Percentiles rank a stretch among this genome's conserved stretches.
These are phyloP conservation scores for Pholiota molesta DNA, from an alignment of 768 basidiomycete genomes.

Conservation along the genomic window DNA sequence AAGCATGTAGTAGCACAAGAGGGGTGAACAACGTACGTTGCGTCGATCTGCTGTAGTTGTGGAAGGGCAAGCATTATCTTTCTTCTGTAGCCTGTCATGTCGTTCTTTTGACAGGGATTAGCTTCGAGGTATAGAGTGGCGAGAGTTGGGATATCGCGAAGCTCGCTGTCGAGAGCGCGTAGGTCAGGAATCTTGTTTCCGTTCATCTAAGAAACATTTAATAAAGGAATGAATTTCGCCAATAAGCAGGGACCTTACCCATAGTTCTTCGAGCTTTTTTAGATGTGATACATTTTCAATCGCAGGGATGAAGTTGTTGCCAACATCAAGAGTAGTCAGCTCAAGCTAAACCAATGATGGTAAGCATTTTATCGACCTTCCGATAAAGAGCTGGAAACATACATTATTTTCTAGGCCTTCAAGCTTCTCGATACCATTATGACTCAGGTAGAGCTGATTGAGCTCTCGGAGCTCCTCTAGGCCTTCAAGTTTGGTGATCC, in stretches of 20 bases:
- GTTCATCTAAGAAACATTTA: slow-evolving; percentile 63
- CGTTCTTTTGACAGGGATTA: slow-evolving; percentile 86
- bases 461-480: slow-evolving; percentile 72
- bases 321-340: slow-evolving; percentile 85
- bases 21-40: slow-evolving; percentile 66
- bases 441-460: slow-evolving; percentile 91
- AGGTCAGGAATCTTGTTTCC: slow-evolving; percentile 83
- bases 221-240: background rate
- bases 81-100: slow-evolving; percentile 79
- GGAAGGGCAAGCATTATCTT: slow-evolving; percentile 90
- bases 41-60: slow-evolving; percentile 92
- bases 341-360: slow-evolving; percentile 44
- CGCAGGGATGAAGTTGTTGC: slow-evolving; percentile 77
- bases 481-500: slow-evolving; percentile 86
- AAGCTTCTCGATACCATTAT: slow-evolving; percentile 84
- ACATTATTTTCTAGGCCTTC: slow-evolving; percentile 90
- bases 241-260: slow-evolving; percentile 56
- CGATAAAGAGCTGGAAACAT: slow-evolving; percentile 23
- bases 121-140: slow-evolving; percentile 94
- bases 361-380: background rate
- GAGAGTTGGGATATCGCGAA: slow-evolving; percentile 61
- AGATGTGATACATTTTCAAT: slow-evolving; percentile 87
- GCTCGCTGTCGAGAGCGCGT: slow-evolving; percentile 64
- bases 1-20: background rate
- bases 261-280: slow-evolving; percentile 82